Evolutionary conservation across 495 filamentous ascomycete species (phyloP), one percentile per base, ranked within the genome.

Genomic region (Neurospora hispaniola): DNA sequence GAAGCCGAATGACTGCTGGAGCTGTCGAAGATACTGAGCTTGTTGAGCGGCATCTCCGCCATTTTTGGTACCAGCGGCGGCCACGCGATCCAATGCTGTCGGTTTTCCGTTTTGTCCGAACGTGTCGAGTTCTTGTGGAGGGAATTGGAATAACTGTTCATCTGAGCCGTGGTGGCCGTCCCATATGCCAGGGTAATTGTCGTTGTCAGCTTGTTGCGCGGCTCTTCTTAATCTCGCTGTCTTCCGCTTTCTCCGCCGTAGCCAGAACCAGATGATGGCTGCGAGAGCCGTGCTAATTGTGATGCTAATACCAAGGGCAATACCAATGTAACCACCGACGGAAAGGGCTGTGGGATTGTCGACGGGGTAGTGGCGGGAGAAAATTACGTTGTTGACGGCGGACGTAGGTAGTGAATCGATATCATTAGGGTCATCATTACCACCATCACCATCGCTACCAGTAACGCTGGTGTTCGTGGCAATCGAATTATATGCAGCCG

Each of bases 311-410:
- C 54, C 54, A 14, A 66, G 6, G 14, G 54, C 23, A 16, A 66
- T 38, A 2, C 54, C 54, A 18, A 66, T 16, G 6, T 35, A 31
- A 35, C 11, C 14, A 38, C 27, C 54, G 7, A 38, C 3, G 5
- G 54, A 66, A 66, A 66, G 54, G 27, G 12, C 12, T 9, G 10
- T 27, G 12, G 68, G 3, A 6, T 72, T 70, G 18, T 39, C 74
- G 9, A 79, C 78, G 5, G 74, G 73, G 23, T 74, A 79, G 18
- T 73, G 72, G 75, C 77, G 78, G 27, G 78, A 74, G 73, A 74
- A 80, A 14, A 78, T 73, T 40, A 79, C 74, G 74, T 79, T 80
- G 73, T 77, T 72, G 14, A 79, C 74, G 44, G 79, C 79, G 3
- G 76, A 77, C 2, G 77, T 80, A 20, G 76, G 75, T 66, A 70